A percentile compares a stretch with the other conserved stretches of the same genome.
Conservation (phyloP, 257 asterid species). For the Solanum appendiculatum region DNA sequence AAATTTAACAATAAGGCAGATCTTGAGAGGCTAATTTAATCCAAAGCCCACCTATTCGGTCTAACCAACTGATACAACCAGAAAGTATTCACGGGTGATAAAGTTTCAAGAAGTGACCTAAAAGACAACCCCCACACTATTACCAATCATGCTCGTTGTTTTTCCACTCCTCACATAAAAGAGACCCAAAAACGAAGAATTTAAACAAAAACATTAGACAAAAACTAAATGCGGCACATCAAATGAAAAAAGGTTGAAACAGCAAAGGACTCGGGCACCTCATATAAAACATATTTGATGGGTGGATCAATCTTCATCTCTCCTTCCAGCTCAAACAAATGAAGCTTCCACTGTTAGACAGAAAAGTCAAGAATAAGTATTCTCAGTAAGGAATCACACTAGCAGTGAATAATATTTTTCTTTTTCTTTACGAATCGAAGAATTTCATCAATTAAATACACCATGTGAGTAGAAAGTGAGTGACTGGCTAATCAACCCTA, state of each 20-base stretch:
- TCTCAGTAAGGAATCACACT: background rate
- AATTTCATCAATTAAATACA: background rate
- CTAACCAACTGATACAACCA: background rate
- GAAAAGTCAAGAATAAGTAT: background rate
- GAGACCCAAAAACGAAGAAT: background rate
- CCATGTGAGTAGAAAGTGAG: background rate
- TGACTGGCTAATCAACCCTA: background rate
- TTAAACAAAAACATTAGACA: background rate
- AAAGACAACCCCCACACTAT: background rate
- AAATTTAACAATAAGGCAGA: background rate
- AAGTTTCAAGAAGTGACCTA: background rate
- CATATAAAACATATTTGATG: constrained; percentile 13
- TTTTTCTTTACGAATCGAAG: background rate
- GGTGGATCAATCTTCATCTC: constrained; percentile 18
- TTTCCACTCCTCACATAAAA: background rate
- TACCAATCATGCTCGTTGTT: background rate
- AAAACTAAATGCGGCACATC: background rate
- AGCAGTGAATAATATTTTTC: background rate
- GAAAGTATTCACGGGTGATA: background rate
- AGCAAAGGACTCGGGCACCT: constrained; percentile 1
- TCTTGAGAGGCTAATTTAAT: background rate
- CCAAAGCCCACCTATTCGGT: background rate
- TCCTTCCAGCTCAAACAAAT: constrained; percentile 18
- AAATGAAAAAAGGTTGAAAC: background rate
- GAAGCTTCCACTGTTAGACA: constrained; percentile 22